Base-by-base conservation (phyloP, 495 filamentous ascomycete species). In the Annulohypoxylon moriforme region DNA sequence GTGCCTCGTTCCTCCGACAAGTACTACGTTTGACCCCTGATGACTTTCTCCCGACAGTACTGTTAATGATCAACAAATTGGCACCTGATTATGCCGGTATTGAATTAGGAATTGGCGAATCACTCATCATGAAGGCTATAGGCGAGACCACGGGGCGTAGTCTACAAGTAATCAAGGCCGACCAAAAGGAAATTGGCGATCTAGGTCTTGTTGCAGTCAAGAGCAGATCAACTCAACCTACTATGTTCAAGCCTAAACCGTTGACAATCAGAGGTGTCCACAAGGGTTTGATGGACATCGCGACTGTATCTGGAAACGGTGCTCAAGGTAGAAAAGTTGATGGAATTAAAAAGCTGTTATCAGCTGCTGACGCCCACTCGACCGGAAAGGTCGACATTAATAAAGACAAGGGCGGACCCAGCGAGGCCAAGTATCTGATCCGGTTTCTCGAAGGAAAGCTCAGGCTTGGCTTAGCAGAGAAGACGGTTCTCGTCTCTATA, bases 31-130 rank as follows among this genome's bases (percentile, higher is more conserved):
- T 99, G 14, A 97, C 96, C 0, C 96, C 96, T 0, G 86, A 89
- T 25, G 96, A 98, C 75, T 85, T 99, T 5, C 84, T 98, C 1
- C 87, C 94, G 2, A 96, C 93, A 1, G 90, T 98, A 7, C 86
- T 95, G 58, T 89, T 99, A 18, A 98, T 98, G 94, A 94, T 96
- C 81, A 97, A 97, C 80, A 98, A 98, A 75, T 88, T 99, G 34
- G 96, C 96, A 11, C 94, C 96, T 1, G 96, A 99, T 76, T 99
- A 97, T 75, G 90, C 94, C 24, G 96, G 96, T 18, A 92, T 99
- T 63, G 96, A 99, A 80, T 84, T 99, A 16, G 96, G 96, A 29
- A 98, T 99, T 76, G 96, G 96, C 46, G 96, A 99, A 82, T 97
- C 94, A 13, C 78, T 99, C 47, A 97, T 99, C 73, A 98, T 99